Evolutionary conservation across 768 basidiomycete genomes (phyloP).

Genomic region (Naganishia randhawae): DNA sequence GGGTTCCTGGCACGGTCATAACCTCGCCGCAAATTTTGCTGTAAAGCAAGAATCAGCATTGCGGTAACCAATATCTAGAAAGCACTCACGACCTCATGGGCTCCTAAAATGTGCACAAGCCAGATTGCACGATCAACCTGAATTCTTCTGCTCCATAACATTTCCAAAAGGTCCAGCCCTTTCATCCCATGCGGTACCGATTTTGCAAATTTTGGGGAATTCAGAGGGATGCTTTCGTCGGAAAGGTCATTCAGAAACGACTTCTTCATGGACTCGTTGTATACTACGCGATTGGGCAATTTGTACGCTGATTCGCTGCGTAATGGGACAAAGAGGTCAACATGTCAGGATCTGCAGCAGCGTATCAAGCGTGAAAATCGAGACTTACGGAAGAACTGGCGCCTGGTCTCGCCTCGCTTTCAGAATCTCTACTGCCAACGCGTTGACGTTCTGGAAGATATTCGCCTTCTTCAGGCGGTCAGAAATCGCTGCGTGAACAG

Average conservation of each 20-base stretch:
- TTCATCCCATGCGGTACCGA: conserved; percentile 76
- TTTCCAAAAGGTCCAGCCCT: conserved; percentile 75
- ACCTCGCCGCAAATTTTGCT: conserved; percentile 53
- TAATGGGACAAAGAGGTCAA: background rate
- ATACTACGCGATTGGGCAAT: conserved; percentile 26
- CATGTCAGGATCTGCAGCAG: too few species aligned
- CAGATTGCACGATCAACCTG: conserved; percentile 78
- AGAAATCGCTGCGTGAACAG: conserved; percentile 13
- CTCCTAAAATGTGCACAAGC: conserved; percentile 81
- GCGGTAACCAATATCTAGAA: background rate
- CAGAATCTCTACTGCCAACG: conserved; percentile 18
- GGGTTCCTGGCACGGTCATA: conserved; percentile 68
- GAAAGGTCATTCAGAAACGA: conserved; percentile 21
- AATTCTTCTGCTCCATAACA: conserved; percentile 70
- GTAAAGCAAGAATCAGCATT: background rate
- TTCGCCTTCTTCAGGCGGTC: conserved; percentile 1
- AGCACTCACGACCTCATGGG: conserved; percentile 59
- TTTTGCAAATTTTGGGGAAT: conserved; percentile 3
- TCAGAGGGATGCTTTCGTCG: conserved; percentile 20
- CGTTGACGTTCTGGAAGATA: conserved; percentile 11
- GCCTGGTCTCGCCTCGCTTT: conserved; percentile 9
- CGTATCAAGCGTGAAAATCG: too few species aligned
- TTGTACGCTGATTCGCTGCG: conserved; percentile 19
- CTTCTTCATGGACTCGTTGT: conserved; percentile 24
- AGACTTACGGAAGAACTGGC: conserved; percentile 1